A percentile compares a stretch with the other conserved stretches of the same genome.
phyloP scores from a whole-genome alignment of 179 eudicot species.

The Spergularia azorica region DNA sequence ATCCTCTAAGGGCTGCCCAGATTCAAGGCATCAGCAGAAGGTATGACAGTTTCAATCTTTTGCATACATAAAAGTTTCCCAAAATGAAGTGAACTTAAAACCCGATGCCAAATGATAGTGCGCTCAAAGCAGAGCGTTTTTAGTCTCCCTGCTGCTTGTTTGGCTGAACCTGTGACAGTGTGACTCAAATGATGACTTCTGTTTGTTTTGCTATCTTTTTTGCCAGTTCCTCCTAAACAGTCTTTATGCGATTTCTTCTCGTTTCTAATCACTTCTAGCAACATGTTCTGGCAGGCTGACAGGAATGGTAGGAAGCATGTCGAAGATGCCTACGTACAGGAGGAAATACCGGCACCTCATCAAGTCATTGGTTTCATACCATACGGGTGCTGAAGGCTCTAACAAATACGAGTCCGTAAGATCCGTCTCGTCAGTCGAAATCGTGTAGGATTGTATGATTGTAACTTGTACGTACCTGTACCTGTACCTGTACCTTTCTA shows the following conservation, averaged over 20 bases:
- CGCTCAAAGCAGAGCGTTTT: no score
- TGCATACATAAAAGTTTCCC: not conserved
- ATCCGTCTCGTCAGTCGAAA: slow-evolving; percentile 50
- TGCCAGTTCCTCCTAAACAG: not conserved
- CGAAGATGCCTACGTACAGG: slow-evolving; percentile 86
- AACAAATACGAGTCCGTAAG: slow-evolving; percentile 39
- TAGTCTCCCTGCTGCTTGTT: no score
- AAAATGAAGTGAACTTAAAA: not conserved
- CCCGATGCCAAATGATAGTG: not conserved
- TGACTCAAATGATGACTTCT: no score
- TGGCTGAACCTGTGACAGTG: no score
- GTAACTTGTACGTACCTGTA: no score
- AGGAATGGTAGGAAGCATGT: slow-evolving; percentile 73
- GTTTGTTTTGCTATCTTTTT: not conserved
- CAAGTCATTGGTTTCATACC: slow-evolving; percentile 51
- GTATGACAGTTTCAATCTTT: slow-evolving; percentile 32
- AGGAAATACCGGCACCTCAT: slow-evolving; percentile 63
- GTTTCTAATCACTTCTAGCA: not conserved
- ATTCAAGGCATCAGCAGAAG: slow-evolving; percentile 88
- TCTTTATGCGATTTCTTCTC: no score
- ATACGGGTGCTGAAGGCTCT: slow-evolving; percentile 46
- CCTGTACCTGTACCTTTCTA: not conserved
- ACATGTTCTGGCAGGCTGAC: slow-evolving; percentile 51
- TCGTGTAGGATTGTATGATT: slow-evolving; percentile 35
- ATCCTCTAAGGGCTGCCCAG: slow-evolving; percentile 76